Evolutionary conservation across 805 yeast genomes (phyloP).

Genomic region (Scheffersomyces lignosus): DNA sequence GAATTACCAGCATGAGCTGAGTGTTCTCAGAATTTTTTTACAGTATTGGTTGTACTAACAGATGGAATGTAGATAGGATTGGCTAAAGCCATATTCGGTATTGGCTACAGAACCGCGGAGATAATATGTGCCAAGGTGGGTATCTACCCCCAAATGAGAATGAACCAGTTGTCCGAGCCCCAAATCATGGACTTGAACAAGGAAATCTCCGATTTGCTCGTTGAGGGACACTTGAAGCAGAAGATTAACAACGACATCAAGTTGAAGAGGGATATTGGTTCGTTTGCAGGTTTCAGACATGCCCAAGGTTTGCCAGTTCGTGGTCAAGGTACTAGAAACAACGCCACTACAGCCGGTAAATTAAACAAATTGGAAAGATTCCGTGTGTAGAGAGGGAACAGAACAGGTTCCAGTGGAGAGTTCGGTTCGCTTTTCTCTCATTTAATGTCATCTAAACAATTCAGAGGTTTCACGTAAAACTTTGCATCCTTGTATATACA

Average conservation of each 20-base stretch:
- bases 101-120: slow-evolving; percentile 74
- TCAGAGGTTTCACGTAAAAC: too few relatives aligned
- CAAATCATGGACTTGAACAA: slow-evolving; percentile 84
- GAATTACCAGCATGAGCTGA: too few relatives aligned
- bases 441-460: too few relatives aligned
- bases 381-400: slow-evolving; percentile 4
- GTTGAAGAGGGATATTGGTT: slow-evolving; percentile 76
- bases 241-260: slow-evolving; percentile 75
- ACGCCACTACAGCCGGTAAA: slow-evolving; percentile 86
- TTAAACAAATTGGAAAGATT: slow-evolving; percentile 74
- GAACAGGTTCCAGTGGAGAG: too few relatives aligned
- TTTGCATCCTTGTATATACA: too few relatives aligned
- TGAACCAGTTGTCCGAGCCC: slow-evolving; percentile 88
- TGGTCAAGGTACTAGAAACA: slow-evolving; percentile 91
- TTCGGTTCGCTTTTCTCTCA: too few relatives aligned
- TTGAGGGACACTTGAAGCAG: slow-evolving; percentile 79
- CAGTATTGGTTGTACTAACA: slow-evolving; percentile 15
- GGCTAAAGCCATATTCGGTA: slow-evolving; percentile 80
- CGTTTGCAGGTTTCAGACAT: slow-evolving; percentile 88
- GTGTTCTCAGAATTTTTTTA: too few relatives aligned
- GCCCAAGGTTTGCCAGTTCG: slow-evolving; percentile 63
- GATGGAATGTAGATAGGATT: slow-evolving; percentile 56
- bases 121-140: slow-evolving; percentile 84
- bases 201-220: slow-evolving; percentile 77
- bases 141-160: slow-evolving; percentile 88